Evolutionary conservation across 495 filamentous ascomycete genomes (phyloP).

Genomic region (Neurospora tetraspora): DNA sequence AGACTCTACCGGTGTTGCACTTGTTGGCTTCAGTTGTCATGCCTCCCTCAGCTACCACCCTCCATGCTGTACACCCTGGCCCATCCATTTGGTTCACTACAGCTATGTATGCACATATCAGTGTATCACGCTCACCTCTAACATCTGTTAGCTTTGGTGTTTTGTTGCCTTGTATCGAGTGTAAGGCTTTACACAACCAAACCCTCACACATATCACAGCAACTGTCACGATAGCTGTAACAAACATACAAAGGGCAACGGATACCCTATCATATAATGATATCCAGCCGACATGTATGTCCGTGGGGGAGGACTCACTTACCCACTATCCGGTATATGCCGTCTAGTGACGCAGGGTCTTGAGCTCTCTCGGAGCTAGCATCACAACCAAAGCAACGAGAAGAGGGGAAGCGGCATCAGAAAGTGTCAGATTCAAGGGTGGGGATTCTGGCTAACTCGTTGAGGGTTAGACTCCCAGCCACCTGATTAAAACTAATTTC

Average conservation of each 20-base stretch:
- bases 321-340: neutral
- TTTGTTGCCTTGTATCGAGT: neutral
- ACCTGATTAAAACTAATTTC: no score
- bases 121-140: neutral
- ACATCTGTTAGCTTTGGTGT: neutral
- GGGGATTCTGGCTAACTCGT: no score
- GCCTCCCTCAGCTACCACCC: neutral
- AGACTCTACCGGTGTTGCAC: neutral
- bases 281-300: neutral
- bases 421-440: no score
- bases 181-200: neutral
- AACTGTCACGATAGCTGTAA: neutral
- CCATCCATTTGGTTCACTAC: no score
- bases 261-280: neutral
- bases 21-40: neutral
- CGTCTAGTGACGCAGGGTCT: neutral
- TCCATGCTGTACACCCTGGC: neutral
- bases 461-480: no score
- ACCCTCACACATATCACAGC: neutral
- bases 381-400: neutral
- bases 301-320: neutral
- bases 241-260: neutral
- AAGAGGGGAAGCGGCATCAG: neutral
- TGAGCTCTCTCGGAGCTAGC: neutral
- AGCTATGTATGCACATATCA: neutral